Base-by-base conservation (phyloP, 2,329 filamentous ascomycete genomes). In the Diaporthe helianthi region DNA sequence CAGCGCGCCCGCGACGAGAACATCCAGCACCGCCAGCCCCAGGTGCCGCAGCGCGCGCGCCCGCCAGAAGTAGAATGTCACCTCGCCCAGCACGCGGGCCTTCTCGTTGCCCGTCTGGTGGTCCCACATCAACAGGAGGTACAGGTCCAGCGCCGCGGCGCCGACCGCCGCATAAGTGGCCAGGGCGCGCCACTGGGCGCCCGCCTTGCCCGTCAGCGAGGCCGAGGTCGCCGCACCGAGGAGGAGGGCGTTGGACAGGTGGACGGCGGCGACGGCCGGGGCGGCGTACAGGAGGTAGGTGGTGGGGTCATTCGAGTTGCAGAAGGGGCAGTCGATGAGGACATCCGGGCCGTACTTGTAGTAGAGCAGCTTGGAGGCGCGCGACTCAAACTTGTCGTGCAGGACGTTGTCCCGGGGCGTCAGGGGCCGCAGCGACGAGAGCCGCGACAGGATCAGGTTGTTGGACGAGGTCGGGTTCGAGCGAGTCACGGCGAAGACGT, bases 401-500 rank as follows among this genome's bases (percentile, higher is more conserved):
- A 98, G 85, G 29, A 85, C 80, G 63, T 87, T 83, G 80, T 98
- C 94, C 15, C 78, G 70, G 0, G 80, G 72, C 0, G 87, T 90
- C 2, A 93, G 83, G 0, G 85, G 82, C 0, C 90, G 86, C 1
- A 90, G 76, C 2, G 84, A 79, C 4, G 85, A 80, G 12, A 98
- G 85, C 19, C 95, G 92, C 70, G 87, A 89, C 80, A 97, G 96
- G 71, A 98, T 86, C 41, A 97, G 90, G 76, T 95, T 92, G 51
- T 88, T 90, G n/a, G 93, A 90, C 51, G 92, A 95, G 75, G 94
- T 92, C 22, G 98, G 88, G 41, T 94, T 92, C 63, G 93, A 96
- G 68, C 89, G 85, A 1, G 95, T 98, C 22, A 84, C 79, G 36
- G 80, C 77, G 84, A 98, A 97, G 79, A 98, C 83, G 81, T 98